These are phyloP conservation scores for Macrotyloma uniflorum DNA, from an alignment of 306 rosid species.

Conservation along the genomic window DNA sequence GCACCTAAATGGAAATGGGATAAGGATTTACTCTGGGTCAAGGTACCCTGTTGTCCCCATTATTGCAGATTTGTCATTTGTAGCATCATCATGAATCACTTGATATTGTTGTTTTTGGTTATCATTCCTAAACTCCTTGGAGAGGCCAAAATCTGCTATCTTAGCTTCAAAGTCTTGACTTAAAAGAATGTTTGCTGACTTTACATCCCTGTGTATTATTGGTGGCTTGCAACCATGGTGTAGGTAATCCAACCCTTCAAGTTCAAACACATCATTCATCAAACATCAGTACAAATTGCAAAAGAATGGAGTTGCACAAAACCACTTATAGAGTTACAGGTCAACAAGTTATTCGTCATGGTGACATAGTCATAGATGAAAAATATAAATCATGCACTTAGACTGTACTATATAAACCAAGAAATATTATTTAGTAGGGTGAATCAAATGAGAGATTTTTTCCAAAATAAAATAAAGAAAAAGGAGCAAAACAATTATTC, in stretches of 20 bases:
- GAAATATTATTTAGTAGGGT: neutral
- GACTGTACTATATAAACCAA: neutral
- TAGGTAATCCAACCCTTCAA: conserved; percentile 67
- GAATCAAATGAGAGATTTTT: neutral
- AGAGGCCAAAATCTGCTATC: conserved; percentile 81
- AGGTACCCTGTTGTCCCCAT: conserved; percentile 83
- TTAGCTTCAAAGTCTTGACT: conserved; percentile 68
- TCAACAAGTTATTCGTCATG: neutral
- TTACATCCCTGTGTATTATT: conserved; percentile 74
- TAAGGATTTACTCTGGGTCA: conserved; percentile 65
- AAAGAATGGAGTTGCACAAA: neutral
- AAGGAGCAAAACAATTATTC: neutral
- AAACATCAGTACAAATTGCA: conserved; percentile 15
- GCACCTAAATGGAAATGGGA: neutral
- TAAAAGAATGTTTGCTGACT: conserved; percentile 69
- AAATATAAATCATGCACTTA: neutral
- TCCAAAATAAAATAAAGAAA: neutral
- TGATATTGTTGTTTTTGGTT: conserved; percentile 31
- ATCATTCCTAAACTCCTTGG: conserved; percentile 54
- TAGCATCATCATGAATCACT: conserved; percentile 26
- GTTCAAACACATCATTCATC: conserved; percentile 30
- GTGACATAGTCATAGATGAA: neutral
- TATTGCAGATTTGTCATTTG: conserved; percentile 29
- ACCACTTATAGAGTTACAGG: neutral
- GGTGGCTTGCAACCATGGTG: conserved; percentile 82